A percentile compares a stretch with the other conserved stretches of the same genome.
Evolutionary conservation across 2,329 filamentous ascomycete species (phyloP).

Genomic region (Ambrosiella cleistominuta): DNA sequence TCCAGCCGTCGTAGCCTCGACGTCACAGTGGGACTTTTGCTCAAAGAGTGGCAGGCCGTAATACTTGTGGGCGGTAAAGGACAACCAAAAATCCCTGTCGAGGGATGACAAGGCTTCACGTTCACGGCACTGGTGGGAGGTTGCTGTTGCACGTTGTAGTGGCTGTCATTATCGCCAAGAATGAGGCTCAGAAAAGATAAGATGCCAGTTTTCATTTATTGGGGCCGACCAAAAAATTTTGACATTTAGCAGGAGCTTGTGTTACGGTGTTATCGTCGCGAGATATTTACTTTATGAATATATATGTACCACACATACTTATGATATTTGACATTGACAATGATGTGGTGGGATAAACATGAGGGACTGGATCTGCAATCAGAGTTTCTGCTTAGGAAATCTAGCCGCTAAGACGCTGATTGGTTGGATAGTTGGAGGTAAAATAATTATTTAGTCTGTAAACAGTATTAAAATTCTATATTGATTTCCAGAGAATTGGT

Average conservation of each 20-base stretch:
- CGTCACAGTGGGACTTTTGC: not conserved
- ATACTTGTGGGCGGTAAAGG: not conserved
- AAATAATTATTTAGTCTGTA: not conserved
- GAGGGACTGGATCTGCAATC: not conserved
- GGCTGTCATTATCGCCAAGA: not conserved
- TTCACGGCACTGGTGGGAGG: not conserved
- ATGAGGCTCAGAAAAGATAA: not conserved
- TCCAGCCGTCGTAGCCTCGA: not conserved
- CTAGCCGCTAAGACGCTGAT: slow-evolving; percentile 2
- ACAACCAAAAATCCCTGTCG: not conserved
- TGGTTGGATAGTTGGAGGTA: not conserved
- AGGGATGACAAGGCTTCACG: not conserved
- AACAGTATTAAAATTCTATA: not conserved
- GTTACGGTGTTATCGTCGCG: not conserved
- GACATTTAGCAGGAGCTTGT: not conserved
- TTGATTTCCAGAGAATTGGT: not conserved
- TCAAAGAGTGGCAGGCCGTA: not conserved
- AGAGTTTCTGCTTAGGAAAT: not conserved
- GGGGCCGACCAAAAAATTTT: not conserved
- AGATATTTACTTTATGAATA: not conserved
- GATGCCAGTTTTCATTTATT: not conserved
- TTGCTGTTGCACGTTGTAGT: not conserved
- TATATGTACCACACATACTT: not conserved
- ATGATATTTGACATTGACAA: not conserved
- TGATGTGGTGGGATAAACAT: not conserved